phyloP scores from a whole-genome alignment of 2,329 filamentous ascomycete species.

The Acrocalymma vagum region DNA sequence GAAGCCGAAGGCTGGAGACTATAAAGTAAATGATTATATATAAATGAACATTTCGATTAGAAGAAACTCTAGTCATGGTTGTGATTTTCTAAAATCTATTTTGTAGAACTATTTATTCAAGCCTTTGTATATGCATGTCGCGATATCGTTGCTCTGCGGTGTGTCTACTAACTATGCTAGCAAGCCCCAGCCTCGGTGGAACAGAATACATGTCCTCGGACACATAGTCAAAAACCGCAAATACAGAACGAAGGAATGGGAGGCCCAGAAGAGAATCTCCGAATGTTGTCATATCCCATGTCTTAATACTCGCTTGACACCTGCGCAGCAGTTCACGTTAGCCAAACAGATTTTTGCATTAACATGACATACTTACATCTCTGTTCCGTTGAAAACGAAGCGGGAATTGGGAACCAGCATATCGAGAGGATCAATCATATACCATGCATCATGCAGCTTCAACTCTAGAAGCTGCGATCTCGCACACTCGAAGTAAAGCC shows the following conservation, averaged over 20 bases:
- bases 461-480: constrained; percentile 1
- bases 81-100: no score
- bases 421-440: constrained; percentile 1
- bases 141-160: background rate
- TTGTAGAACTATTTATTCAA: no score
- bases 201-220: constrained; percentile 1
- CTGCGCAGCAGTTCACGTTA: no score
- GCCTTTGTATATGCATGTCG: no score
- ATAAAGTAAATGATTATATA: background rate
- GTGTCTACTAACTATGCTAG: background rate
- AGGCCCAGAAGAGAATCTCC: constrained; percentile 2
- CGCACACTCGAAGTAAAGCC: constrained; percentile 1
- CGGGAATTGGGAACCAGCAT: background rate
- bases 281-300: constrained; percentile 2
- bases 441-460: constrained; percentile 1
- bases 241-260: constrained; percentile 2
- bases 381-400: background rate
- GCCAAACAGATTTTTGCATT: background rate
- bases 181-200: constrained; percentile 2
- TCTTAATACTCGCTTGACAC: background rate
- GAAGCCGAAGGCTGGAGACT: constrained; percentile 1
- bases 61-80: no score
- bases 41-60: background rate
- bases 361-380: constrained; percentile 1
- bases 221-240: constrained; percentile 6